Conservation (phyloP, 148 eudicot species). For the Salicornia ramosissima region DNA sequence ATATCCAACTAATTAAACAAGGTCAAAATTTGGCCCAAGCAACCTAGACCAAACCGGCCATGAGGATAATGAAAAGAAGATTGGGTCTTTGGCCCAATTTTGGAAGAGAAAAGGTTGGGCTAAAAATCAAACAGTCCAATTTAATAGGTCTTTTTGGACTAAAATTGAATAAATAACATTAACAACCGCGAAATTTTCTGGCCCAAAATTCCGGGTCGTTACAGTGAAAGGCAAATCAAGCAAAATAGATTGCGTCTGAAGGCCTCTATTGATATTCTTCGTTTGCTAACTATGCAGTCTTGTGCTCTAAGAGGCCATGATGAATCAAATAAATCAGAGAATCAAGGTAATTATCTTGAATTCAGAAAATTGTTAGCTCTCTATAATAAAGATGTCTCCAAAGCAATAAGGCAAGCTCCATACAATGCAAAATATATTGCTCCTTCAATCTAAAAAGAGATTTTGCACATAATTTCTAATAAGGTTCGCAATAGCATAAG, state of each 20-base stretch:
- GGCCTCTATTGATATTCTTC: not conserved
- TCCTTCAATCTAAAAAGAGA: constrained; percentile 6
- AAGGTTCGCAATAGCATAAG: not conserved
- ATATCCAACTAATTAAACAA: no score
- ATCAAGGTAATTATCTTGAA: not conserved
- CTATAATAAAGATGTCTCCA: not conserved
- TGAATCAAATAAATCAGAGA: not conserved
- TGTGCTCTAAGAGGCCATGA: constrained; percentile 21
- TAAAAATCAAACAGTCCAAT: no score
- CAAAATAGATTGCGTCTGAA: constrained; percentile 8
- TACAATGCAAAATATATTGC: constrained; percentile 9
- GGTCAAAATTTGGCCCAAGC: no score
- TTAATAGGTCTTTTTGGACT: no score
- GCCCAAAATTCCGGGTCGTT: no score
- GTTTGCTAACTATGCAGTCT: constrained; percentile 5
- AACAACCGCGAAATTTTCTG: no score
- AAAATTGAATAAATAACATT: no score
- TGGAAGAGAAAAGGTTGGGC: no score
- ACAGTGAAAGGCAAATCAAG: constrained; percentile 3
- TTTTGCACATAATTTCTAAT: not conserved
- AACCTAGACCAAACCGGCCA: no score
- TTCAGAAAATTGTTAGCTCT: not conserved
- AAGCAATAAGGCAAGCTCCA: not conserved
- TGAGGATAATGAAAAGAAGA: no score
- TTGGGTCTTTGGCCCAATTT: no score